phyloP scores from a whole-genome alignment of 805 yeast genomes.

The Yueomyces sinensis region DNA sequence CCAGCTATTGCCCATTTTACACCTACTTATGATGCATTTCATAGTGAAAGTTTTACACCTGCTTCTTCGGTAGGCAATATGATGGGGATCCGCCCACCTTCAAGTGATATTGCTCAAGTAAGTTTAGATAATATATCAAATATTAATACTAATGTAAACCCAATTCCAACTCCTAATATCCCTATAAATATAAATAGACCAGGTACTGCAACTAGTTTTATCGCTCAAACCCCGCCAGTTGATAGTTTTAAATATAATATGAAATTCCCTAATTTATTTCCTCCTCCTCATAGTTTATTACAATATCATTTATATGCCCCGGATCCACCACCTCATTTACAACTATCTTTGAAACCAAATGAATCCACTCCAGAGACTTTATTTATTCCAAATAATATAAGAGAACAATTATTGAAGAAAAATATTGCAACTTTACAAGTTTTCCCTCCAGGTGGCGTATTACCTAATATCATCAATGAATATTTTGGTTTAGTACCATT shows the following conservation, averaged over 20 bases:
- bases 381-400: slow-evolving; percentile 58
- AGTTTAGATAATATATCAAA: no score
- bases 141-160: no score
- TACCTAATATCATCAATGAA: slow-evolving; percentile 68
- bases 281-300: slow-evolving; percentile 30
- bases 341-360: slow-evolving; percentile 47
- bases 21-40: slow-evolving; percentile 22
- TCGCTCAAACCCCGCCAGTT: background rate
- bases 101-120: no score
- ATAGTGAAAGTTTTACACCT: slow-evolving; percentile 19
- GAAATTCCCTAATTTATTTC: slow-evolving; percentile 24
- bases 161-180: background rate
- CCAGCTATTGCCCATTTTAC: slow-evolving; percentile 5
- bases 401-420: slow-evolving; percentile 57
- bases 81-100: no score
- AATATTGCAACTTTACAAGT: slow-evolving; percentile 73
- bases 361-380: slow-evolving; percentile 58
- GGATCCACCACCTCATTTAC: slow-evolving; percentile 62
- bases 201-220: background rate
- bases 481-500: slow-evolving; percentile 82
- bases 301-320: slow-evolving; percentile 89
- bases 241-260: slow-evolving; percentile 1
- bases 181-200: slow-evolving; percentile 1
- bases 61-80: slow-evolving; percentile 13
- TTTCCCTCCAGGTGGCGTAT: slow-evolving; percentile 28